Base-by-base conservation (phyloP, 371 early-diverging fungal genomes). In the Conidiobolus incongruus region DNA sequence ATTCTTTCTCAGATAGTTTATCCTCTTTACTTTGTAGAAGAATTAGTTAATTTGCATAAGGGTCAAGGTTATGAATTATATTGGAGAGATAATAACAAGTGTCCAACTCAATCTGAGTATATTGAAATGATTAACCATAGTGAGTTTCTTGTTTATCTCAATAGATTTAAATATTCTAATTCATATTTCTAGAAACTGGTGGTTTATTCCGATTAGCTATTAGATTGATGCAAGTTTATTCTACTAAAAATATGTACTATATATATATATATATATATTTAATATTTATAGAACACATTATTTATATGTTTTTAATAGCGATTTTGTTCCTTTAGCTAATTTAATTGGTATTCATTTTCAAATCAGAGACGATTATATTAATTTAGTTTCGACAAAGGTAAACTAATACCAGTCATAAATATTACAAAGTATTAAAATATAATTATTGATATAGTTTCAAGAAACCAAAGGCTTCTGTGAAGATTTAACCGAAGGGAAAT, bases 401-500 rank as follows among this genome's bases (percentile, higher is more conserved):
- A n/a, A 2, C 26, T 24, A 33, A 22, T 35, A 12, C 16, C 35
- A n/a, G n/a, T n/a, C n/a, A n/a, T n/a, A n/a, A 17, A 0, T 17
- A 31, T 13, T 44, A 7, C 13, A 16, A 37, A 13, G 17, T 34
- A 17, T 23, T 7, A 19, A 32, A 34, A 17, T 8, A 29, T 44
- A 31, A 3, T 26, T 15, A 31, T 12, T 17, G 4, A 21, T 13
- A 16, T 50, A 82, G 74, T 95, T 88, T 48, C 62, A 77, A 6
- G 70, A 80, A 34, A 82, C 78, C 61, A 96, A 96, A 54, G 93
- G 94, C 17, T 96, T 81, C 54, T 90, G 90, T 47, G 94, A 96
- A 60, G 97, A 96, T 53, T 54, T 96, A 47, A 88, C 90, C 0
- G 97, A 96, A 61, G 97, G 97, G 50, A 96, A 96, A 58, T 96